Base-by-base conservation (phyloP, 768 basidiomycete species). In the Cyclocybe aegerita region DNA sequence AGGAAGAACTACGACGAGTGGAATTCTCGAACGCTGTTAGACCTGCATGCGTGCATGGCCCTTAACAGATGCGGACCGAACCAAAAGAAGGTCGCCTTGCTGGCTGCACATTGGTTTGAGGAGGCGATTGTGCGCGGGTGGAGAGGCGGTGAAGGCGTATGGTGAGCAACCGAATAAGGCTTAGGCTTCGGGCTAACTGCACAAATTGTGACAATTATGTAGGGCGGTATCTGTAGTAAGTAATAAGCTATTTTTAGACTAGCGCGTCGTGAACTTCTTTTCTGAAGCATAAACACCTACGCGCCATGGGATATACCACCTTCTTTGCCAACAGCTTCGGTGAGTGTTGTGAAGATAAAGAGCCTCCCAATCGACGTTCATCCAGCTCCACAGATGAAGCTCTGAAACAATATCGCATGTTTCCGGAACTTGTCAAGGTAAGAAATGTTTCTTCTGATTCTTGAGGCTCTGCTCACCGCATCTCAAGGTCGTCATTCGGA, bases 381-480 rank as follows among this genome's bases (percentile, higher is more conserved):
- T 36, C 46, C 6, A 32, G 6, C 12, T 3, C 12, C 40, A 31
- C 46, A 57, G 63, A 64, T 9, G 60, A 60, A 35, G 63, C 67
- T 5, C 43, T 65, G 3, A 46, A 59, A 3, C 59, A 65, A 44
- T 68, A 72, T 49, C 64, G 60, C 1, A 57, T 67, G 41, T 69
- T 68, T 49, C 65, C 64, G 5, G 60, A 63, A 46, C 58, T 71
- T 14, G 65, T 73, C 39, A 64, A 68, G 54, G 62, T 65, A 11
- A 15, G 46, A 53, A 16, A 11, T 23, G 23, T 23, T 23, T 23
- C 23, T 23, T 23, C 23, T 23, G 23, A 36, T 33, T 7, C 15
- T 14, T 15, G 11, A 30, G 9, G 11, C 14, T 30, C 10, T 41
- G 23, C n/a, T 34, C 10, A 34, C 34, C 3, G 8, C 11, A 4